Percentiles rank a stretch among this genome's conserved stretches.
Conservation (phyloP, 345 rosid species). For the Fremontodendron californicum region DNA sequence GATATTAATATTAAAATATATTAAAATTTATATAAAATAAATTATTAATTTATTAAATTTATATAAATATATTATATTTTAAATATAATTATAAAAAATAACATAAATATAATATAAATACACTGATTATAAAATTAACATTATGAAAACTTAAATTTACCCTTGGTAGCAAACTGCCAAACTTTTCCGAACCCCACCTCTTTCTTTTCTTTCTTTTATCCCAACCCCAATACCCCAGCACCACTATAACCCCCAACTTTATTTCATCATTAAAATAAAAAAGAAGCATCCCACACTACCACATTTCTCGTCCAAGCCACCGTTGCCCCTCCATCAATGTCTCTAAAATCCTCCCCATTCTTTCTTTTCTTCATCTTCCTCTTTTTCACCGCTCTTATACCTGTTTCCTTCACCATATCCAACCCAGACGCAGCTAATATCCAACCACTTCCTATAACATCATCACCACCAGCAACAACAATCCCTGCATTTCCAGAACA, state of each 20-base stretch:
- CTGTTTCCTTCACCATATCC: conserved; percentile 23
- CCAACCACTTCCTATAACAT: conserved; percentile 41
- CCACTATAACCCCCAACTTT: background rate
- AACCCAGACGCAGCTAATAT: conserved; percentile 39
- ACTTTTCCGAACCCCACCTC: background rate
- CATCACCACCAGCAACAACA: conserved; percentile 62
- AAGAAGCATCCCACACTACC: background rate
- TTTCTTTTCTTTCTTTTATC: background rate
- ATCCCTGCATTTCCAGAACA: conserved; percentile 96
- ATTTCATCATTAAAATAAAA: background rate
- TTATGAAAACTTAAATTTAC: background rate
- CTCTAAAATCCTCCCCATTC: conserved; percentile 21
- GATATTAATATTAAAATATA: too few species aligned
- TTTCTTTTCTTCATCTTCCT: conserved; percentile 14
- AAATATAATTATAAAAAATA: too few species aligned
- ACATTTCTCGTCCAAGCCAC: background rate
- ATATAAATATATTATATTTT: too few species aligned
- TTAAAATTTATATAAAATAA: too few species aligned
- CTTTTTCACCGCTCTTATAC: conserved; percentile 23
- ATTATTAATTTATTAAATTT: too few species aligned
- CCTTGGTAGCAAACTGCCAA: conserved; percentile 19
- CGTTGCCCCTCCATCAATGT: conserved; percentile 32
- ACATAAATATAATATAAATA: too few species aligned
- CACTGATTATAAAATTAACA: too few species aligned
- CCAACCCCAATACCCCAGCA: background rate